Conservation (phyloP, 2,329 filamentous ascomycete genomes). For the Xylaria sp. region DNA sequence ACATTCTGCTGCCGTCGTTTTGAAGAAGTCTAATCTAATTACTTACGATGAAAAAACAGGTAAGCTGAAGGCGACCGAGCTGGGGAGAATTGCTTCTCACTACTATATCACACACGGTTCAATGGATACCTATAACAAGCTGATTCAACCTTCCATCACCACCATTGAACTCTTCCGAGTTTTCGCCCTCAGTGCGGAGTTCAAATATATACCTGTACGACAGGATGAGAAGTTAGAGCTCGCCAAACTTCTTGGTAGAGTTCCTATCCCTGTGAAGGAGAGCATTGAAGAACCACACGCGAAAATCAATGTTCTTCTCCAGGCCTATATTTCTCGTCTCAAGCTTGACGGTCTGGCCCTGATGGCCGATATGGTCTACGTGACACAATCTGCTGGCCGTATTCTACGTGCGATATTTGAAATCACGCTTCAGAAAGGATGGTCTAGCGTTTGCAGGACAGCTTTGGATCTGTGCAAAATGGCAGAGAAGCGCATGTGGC, state of each 20-base stretch:
- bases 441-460: slow-evolving; percentile 91
- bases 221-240: slow-evolving; percentile 98
- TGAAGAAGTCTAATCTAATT: slow-evolving; percentile 87
- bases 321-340: slow-evolving; percentile 95
- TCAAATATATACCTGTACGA: slow-evolving; percentile 98
- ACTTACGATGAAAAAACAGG: slow-evolving; percentile 97
- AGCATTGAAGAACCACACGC: slow-evolving; percentile 95
- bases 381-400: slow-evolving; percentile 96
- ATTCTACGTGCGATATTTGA: slow-evolving; percentile 96
- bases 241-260: slow-evolving; percentile 86
- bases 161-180: slow-evolving; percentile 97
- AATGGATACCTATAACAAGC: slow-evolving; percentile 96
- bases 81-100: slow-evolving; percentile 94
- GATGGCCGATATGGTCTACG: slow-evolving; percentile 99
- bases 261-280: slow-evolving; percentile 97
- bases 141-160: slow-evolving; percentile 91
- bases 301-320: slow-evolving; percentile 97
- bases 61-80: slow-evolving; percentile 87
- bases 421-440: slow-evolving; percentile 96
- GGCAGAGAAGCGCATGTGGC: slow-evolving; percentile 99
- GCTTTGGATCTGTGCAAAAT: slow-evolving; percentile 97
- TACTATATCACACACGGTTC: slow-evolving; percentile 98
- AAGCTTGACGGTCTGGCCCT: slow-evolving; percentile 93
- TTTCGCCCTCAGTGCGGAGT: slow-evolving; percentile 95
- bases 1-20: slow-evolving; percentile 87